Conservation (phyloP, 2,329 filamentous ascomycete species). For the Alternaria alternata region DNA sequence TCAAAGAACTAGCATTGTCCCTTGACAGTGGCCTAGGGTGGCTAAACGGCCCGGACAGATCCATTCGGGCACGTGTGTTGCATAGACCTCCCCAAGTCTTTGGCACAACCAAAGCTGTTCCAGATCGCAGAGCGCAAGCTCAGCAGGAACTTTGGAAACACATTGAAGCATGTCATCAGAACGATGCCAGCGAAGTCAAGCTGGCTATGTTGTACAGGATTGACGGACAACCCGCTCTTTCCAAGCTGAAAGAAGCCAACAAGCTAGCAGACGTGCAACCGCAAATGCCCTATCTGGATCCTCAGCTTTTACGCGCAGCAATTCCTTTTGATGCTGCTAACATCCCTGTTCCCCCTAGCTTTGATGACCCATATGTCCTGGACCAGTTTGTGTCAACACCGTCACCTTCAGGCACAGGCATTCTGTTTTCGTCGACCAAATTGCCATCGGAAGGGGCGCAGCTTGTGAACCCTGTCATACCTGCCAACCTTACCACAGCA, state of each 20-base stretch:
- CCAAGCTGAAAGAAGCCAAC: constrained; percentile 22
- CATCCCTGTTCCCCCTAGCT: constrained; percentile 23
- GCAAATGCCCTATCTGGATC: constrained; percentile 41
- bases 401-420: constrained; percentile 27
- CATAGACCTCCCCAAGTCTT: constrained; percentile 57
- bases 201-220: constrained; percentile 41
- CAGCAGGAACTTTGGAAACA: constrained; percentile 49
- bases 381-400: constrained; percentile 30
- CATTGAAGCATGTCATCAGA: constrained; percentile 33
- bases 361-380: constrained; percentile 32
- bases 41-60: constrained; percentile 68
- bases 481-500: constrained; percentile 64
- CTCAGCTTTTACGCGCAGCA: constrained; percentile 39
- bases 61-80: constrained; percentile 58
- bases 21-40: constrained; percentile 74
- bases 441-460: constrained; percentile 34
- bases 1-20: constrained; percentile 71
- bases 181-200: constrained; percentile 33
- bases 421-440: constrained; percentile 46
- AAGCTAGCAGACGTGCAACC: constrained; percentile 30
- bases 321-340: constrained; percentile 31
- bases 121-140: constrained; percentile 50
- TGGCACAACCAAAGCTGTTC: constrained; percentile 49
- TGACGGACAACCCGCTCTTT: constrained; percentile 26
- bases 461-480: constrained; percentile 56